Conservation (phyloP, 352 stramenopile species). For the Globisporangium paddicum region DNA sequence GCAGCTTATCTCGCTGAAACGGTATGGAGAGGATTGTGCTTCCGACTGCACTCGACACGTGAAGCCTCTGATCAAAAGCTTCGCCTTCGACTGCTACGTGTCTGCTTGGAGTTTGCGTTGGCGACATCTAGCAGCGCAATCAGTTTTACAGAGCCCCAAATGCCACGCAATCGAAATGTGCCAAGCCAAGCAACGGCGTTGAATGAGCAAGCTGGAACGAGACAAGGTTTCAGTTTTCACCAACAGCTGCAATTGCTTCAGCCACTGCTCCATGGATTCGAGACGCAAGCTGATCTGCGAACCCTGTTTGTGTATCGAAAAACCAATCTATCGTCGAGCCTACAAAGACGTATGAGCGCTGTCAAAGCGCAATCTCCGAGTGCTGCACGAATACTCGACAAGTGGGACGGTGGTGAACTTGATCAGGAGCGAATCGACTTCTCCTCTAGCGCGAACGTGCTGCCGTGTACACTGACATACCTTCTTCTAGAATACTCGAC, state of each 20-base stretch:
- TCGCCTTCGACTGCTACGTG: slow-evolving; percentile 31
- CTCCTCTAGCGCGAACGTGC: slow-evolving; percentile 22
- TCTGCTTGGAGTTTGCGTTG: slow-evolving; percentile 55
- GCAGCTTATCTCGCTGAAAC: slow-evolving; percentile 11
- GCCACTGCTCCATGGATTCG: slow-evolving; percentile 21
- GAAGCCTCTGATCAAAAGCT: slow-evolving; percentile 17
- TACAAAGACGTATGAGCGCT: slow-evolving; percentile 11
- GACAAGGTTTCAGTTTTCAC: slow-evolving; percentile 20
- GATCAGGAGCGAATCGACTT: slow-evolving; percentile 29
- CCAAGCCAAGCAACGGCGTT: slow-evolving; percentile 4
- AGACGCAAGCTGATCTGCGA: slow-evolving; percentile 20
- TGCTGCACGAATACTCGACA: slow-evolving; percentile 18
- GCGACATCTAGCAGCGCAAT: slow-evolving; percentile 17
- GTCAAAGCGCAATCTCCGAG: slow-evolving; percentile 12
- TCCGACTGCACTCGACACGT: slow-evolving; percentile 22
- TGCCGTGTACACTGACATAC: slow-evolving; percentile 39
- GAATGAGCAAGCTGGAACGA: not conserved
- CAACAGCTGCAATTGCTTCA: slow-evolving; percentile 48
- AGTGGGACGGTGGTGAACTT: slow-evolving; percentile 17
- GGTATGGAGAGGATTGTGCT: slow-evolving; percentile 42
- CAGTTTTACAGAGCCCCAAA: slow-evolving; percentile 17
- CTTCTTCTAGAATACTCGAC: slow-evolving; percentile 30
- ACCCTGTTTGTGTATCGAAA: slow-evolving; percentile 43
- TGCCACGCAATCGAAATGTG: slow-evolving; percentile 2
- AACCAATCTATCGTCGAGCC: slow-evolving; percentile 25